Evolutionary conservation across 1,139 yeast genomes (phyloP).

Genomic region (Debaryomyces robertsiae): DNA sequence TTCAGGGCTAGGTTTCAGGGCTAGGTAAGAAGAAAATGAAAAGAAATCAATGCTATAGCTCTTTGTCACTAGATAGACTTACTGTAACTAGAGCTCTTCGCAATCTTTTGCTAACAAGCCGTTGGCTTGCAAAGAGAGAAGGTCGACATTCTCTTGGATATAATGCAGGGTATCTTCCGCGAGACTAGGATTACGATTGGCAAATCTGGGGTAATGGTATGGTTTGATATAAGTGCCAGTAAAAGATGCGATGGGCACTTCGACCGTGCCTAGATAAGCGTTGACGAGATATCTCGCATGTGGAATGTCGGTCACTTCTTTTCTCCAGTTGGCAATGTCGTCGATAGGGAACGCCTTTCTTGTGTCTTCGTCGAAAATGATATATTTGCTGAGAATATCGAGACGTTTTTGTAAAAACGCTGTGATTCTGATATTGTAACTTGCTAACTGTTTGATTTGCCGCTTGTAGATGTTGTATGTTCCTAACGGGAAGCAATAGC

Average conservation of each 20-base stretch:
- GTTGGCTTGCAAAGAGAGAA: constrained; percentile 8
- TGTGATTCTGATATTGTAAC: constrained; percentile 37
- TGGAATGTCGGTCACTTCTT: constrained; percentile 29
- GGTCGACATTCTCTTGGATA: constrained; percentile 7
- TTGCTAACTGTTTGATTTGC: constrained; percentile 29
- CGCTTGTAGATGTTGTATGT: constrained; percentile 22
- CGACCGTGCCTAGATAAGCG: constrained; percentile 27
- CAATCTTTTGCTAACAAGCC: constrained; percentile 11
- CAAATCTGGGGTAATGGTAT: constrained; percentile 31
- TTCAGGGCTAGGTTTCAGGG: too few species aligned
- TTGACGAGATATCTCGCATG: constrained; percentile 29
- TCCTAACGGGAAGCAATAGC: constrained; percentile 16
- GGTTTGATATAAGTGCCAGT: constrained; percentile 34
- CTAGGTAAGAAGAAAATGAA: too few species aligned
- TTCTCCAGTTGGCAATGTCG: constrained; percentile 35
- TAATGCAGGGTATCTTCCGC: neutral
- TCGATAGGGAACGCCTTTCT: constrained; percentile 31
- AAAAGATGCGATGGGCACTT: constrained; percentile 30
- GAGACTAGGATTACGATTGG: neutral
- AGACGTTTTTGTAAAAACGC: constrained; percentile 33
- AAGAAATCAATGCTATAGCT: too few species aligned
- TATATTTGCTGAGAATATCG: constrained; percentile 28
- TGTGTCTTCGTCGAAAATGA: constrained; percentile 31
- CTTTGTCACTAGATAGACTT: too few species aligned
- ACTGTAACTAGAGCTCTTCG: constrained; percentile 4